A percentile compares a stretch with the other conserved stretches of the same genome.
Evolutionary conservation across 2,329 filamentous ascomycete species (phyloP).

Genomic region (Ophiostoma fasciatum): DNA sequence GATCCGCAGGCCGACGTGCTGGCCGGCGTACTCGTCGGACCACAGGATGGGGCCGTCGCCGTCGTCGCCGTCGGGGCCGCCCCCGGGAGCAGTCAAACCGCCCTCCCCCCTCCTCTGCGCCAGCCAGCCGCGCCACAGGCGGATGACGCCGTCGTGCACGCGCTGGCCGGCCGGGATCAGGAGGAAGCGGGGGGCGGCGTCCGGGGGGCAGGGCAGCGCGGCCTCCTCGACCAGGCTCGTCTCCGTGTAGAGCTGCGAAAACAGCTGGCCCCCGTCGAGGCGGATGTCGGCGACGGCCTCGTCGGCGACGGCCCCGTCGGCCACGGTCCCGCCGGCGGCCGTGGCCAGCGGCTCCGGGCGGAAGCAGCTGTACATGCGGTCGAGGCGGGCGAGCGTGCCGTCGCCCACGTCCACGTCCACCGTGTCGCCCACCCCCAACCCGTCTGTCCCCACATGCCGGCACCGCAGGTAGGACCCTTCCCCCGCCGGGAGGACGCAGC

Average conservation of each 20-base stretch:
- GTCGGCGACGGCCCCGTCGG: not conserved
- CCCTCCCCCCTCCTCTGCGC: conserved; percentile 13
- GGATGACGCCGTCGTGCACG: conserved; percentile 51
- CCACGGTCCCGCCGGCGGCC: not conserved
- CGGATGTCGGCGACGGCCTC: conserved; percentile 28
- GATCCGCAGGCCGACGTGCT: conserved; percentile 54
- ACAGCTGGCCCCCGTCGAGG: conserved; percentile 55
- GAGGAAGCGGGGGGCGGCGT: conserved; percentile 42
- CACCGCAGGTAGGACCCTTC: conserved; percentile 53
- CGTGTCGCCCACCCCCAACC: conserved; percentile 30
- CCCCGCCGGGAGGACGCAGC: conserved; percentile 61
- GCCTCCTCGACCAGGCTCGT: conserved; percentile 56
- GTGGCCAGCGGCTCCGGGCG: conserved; percentile 39
- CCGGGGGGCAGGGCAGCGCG: too few relatives aligned
- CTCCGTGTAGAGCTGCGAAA: conserved; percentile 57
- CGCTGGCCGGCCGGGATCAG: conserved; percentile 50
- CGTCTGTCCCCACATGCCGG: conserved; percentile 48
- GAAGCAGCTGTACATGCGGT: conserved; percentile 54
- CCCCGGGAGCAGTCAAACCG: conserved; percentile 12
- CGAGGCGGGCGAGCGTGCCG: conserved; percentile 28
- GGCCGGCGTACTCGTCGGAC: conserved; percentile 46
- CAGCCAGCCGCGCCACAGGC: conserved; percentile 63
- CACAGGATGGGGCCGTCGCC: conserved; percentile 40
- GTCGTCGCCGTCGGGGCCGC: conserved; percentile 10
- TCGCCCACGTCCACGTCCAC: conserved; percentile 16